Base-by-base conservation (phyloP, 2,329 filamentous ascomycete species). In the Fusarium dimerum region DNA sequence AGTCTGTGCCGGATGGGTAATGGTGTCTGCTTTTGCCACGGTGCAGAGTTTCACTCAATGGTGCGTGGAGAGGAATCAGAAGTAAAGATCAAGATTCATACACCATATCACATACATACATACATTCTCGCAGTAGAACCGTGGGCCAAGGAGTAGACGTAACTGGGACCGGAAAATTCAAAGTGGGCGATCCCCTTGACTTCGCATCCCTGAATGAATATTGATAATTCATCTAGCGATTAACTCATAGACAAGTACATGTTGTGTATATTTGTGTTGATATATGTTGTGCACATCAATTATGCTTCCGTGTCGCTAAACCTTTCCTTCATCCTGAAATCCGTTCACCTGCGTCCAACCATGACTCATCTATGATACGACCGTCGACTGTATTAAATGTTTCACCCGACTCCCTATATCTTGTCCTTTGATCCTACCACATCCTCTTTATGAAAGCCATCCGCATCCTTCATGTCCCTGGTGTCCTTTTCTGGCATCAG, bases 401-500 rank as follows among this genome's bases (percentile, higher is more conserved):
- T 15, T 36, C 10, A 40, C 40, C 45, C 60, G 13, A 29, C 30
- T 11, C 49, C 55, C 10, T 51, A 47, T 20, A 53, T 32, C 47
- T 55, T 63, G n/a, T 58, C 59, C 34, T 51, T 60, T 9, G 64
- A 59, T 3, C 66, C 66, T 26, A 54, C 45, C 3, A 68, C 57
- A 12, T 55, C 59, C 49, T 67, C 65, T 5, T 57, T 59, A 6
- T 63, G 64, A n/a, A 68, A 66, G 2, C 66, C 66, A 40, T 68
- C 61, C 3, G 52, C 20, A 4, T 26, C 20, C 20, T 26, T 26
- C 5, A 7, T 53, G 15, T 51, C 47, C 45, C 59, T 26, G 20
- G 20, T 53, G 15, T 51, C 47, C 45, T 60, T 65, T 34, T 50
- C 51, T 29, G 52, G 47, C 36, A 51, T 41, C 26, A 54, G 43